Percentiles rank a stretch among this genome's conserved stretches.
Conservation (phyloP, 2,329 filamentous ascomycete genomes). For the Pyricularia sp. region DNA sequence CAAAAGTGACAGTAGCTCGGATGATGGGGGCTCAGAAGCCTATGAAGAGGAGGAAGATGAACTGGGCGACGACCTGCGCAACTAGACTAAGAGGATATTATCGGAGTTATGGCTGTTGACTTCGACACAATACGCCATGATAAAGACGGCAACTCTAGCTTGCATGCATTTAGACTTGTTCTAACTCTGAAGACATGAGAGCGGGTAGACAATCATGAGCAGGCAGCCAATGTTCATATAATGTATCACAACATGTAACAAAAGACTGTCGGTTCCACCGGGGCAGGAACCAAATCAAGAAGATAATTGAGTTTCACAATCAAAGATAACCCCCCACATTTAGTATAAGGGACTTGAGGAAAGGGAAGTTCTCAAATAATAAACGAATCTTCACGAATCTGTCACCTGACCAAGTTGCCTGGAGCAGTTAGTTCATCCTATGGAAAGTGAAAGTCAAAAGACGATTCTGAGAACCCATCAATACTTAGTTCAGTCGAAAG, state of each 20-base stretch:
- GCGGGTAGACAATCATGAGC: neutral
- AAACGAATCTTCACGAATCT: neutral
- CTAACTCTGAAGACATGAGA: no score
- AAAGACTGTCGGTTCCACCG: neutral
- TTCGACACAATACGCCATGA: neutral
- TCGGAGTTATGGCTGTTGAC: neutral
- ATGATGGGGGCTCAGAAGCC: constrained; percentile 14
- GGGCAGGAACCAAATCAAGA: neutral
- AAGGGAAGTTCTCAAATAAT: neutral
- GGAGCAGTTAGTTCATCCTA: neutral
- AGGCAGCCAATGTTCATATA: neutral
- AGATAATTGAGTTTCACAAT: neutral
- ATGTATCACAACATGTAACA: neutral
- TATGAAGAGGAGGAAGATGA: constrained; percentile 19
- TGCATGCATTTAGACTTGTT: neutral
- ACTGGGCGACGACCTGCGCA: constrained; percentile 11
- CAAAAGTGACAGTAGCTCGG: neutral
- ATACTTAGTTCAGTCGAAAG: neutral
- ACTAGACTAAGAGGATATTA: constrained; percentile 6
- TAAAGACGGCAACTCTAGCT: neutral
- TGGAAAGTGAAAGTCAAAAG: neutral
- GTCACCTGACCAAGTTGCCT: neutral
- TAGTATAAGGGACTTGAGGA: neutral
- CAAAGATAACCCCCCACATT: neutral
- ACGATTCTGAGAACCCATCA: neutral